phyloP scores from a whole-genome alignment of 805 yeast genomes.

The Scheffersomyces lignosus region DNA sequence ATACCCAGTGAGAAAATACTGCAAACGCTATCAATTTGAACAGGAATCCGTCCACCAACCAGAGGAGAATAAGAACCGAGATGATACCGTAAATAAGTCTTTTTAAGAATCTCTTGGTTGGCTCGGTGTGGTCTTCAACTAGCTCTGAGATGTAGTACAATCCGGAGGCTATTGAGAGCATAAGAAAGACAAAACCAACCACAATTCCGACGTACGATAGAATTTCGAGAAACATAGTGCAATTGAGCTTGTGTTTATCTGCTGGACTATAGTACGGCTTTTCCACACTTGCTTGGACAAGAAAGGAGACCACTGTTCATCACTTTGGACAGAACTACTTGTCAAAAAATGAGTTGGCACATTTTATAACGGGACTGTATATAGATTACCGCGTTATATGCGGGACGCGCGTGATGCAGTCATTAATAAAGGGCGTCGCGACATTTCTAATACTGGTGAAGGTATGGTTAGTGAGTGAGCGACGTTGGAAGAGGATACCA shows the following conservation, averaged over 20 bases:
- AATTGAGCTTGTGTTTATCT: constrained; percentile 1
- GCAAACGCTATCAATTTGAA: constrained; percentile 65
- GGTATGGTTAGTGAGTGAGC: too few relatives aligned
- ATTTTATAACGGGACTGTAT: constrained; percentile 11
- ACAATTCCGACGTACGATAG: constrained; percentile 40
- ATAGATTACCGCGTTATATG: too few relatives aligned
- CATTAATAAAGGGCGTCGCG: too few relatives aligned
- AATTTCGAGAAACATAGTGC: constrained; percentile 40
- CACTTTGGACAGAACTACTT: too few relatives aligned
- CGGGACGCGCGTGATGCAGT: too few relatives aligned
- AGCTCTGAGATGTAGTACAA: constrained; percentile 87
- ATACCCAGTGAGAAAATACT: constrained; percentile 66
- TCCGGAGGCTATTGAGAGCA: constrained; percentile 76
- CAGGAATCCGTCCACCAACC: constrained; percentile 80
- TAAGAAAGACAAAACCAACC: constrained; percentile 41
- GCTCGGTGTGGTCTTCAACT: constrained; percentile 90
- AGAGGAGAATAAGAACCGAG: constrained; percentile 51
- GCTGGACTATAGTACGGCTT: too few relatives aligned
- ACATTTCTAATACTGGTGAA: too few relatives aligned
- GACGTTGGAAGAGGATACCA: too few relatives aligned
- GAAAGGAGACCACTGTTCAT: too few relatives aligned
- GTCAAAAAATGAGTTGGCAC: too few relatives aligned
- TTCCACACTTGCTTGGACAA: too few relatives aligned
- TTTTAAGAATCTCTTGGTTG: constrained; percentile 69
- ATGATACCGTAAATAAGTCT: constrained; percentile 66